A percentile compares a stretch with the other conserved stretches of the same genome.
These are phyloP conservation scores for Cantharellus anzutake DNA, from an alignment of 768 basidiomycete genomes.

Conservation along the genomic window DNA sequence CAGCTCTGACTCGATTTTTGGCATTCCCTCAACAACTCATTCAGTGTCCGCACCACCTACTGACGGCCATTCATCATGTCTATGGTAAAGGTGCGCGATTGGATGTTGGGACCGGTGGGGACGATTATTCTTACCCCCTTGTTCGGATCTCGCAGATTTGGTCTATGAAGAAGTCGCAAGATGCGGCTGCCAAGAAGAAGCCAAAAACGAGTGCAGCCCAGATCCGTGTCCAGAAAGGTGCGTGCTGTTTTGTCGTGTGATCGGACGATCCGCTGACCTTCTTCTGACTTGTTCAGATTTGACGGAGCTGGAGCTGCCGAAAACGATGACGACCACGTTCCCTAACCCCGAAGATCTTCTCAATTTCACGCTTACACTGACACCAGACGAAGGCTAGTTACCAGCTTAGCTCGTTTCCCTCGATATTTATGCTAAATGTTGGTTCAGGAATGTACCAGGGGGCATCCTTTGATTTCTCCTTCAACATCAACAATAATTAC, in stretches of 20 bases:
- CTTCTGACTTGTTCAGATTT: slow-evolving; percentile 38
- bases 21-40: too few relatives aligned
- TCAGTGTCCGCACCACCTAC: too few relatives aligned
- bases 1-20: too few relatives aligned
- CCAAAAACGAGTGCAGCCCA: slow-evolving; percentile 98
- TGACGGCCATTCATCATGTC: too few relatives aligned
- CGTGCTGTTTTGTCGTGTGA: slow-evolving; percentile 7
- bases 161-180: slow-evolving; percentile 99
- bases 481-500: slow-evolving; percentile 93
- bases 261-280: background rate
- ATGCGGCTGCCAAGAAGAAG: slow-evolving; percentile 91
- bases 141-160: slow-evolving; percentile 48
- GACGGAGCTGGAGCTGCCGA: slow-evolving; percentile 88
- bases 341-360: slow-evolving; percentile 86
- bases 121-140: background rate
- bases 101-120: too few relatives aligned
- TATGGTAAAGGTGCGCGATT: too few relatives aligned
- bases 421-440: background rate
- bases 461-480: slow-evolving; percentile 83
- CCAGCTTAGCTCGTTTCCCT: background rate
- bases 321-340: slow-evolving; percentile 91
- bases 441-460: slow-evolving; percentile 90
- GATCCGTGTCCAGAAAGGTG: slow-evolving; percentile 98
- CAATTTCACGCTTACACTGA: slow-evolving; percentile 89
- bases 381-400: slow-evolving; percentile 79